Base-by-base conservation (phyloP, 2,329 filamentous ascomycete species). In the Epichloe scottii region DNA sequence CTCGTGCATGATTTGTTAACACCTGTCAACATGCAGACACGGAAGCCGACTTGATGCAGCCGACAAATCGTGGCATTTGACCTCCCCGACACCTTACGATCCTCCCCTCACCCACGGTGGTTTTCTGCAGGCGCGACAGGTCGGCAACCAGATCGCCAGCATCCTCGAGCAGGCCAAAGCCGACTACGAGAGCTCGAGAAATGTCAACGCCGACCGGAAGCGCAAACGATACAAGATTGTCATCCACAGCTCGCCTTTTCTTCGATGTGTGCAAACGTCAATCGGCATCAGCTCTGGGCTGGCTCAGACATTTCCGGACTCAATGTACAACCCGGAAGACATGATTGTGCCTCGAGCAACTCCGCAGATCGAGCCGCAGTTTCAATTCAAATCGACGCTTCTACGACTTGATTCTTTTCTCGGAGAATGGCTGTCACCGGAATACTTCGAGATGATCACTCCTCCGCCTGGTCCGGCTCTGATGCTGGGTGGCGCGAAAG, bases 81-180 rank as follows among this genome's bases (percentile, higher is more conserved):
- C 87, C 33, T 95, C 93, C 5, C 87, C 90, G 1, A 90, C 89
- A 5, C 93, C 93, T 2, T 98, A 97, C 73, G 91, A 98, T 58
- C 88, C 93, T 57, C 93, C 93, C 47, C 76, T 98, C 52, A 95
- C 90, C 3, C 97, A 96, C 64, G 87, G 88, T 58, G 93, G 93
- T 57, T 96, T 93, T 86, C 80, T 84, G 14, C 93, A 97, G 67
- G 84, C 87, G 50, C 83, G 86, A 59, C 81, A 84, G 5, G 78
- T 96, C 23, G 93, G 93, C 15, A 76, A 82, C 54, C 83, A 89
- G 54, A 96, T 98, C 55, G 85, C 81, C n/a, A 82, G 76, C 59
- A 80, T 95, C 33, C 69, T 81, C 44, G 74, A 74, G 53, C 78
- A 76, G 49, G 72, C 71, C 51, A 75, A 76, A 58, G 65, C 66